These are phyloP conservation scores for Atkinsonella texensis DNA, from an alignment of 2,329 filamentous ascomycete genomes.

Conservation along the genomic window DNA sequence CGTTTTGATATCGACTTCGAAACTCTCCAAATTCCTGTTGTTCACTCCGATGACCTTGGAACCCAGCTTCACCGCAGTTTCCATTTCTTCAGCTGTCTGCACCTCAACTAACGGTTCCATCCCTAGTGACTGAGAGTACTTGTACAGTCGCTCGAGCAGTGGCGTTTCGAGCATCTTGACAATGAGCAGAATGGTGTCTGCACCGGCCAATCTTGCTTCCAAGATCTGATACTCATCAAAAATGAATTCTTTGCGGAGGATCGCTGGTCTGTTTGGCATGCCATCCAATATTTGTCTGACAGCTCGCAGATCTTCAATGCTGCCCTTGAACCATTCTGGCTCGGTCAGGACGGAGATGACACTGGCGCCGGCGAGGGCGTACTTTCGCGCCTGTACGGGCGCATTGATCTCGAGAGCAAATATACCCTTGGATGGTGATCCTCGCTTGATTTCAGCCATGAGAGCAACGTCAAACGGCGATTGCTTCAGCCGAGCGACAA, in stretches of 20 bases:
- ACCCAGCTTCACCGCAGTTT: constrained; percentile 71
- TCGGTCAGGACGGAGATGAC: constrained; percentile 98
- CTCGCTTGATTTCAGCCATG: constrained; percentile 95
- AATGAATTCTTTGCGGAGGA: constrained; percentile 91
- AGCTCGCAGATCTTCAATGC: constrained; percentile 79
- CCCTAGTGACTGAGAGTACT: constrained; percentile 76
- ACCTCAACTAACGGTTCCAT: constrained; percentile 99
- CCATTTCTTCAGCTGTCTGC: constrained; percentile 89
- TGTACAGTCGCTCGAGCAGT: constrained; percentile 65
- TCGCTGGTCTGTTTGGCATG: constrained; percentile 83
- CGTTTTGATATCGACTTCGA: constrained; percentile 90
- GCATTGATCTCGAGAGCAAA: constrained; percentile 83
- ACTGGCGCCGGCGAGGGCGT: constrained; percentile 87
- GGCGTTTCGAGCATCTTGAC: constrained; percentile 90
- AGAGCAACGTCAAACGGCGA: constrained; percentile 82
- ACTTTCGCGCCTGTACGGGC: constrained; percentile 78
- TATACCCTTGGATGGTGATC: constrained; percentile 89
- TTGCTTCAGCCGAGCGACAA: constrained; percentile 65
- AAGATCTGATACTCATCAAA: constrained; percentile 98
- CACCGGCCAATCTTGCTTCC: constrained; percentile 82
- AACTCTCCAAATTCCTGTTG: constrained; percentile 91
- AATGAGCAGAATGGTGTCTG: constrained; percentile 88
- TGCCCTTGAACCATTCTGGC: constrained; percentile 98
- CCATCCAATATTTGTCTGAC: constrained; percentile 82
- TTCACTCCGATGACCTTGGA: constrained; percentile 93